Percentiles rank a stretch among this genome's conserved stretches.
Evolutionary conservation across 306 rosid genomes (phyloP).

Genomic region (Acacia acuminata): DNA sequence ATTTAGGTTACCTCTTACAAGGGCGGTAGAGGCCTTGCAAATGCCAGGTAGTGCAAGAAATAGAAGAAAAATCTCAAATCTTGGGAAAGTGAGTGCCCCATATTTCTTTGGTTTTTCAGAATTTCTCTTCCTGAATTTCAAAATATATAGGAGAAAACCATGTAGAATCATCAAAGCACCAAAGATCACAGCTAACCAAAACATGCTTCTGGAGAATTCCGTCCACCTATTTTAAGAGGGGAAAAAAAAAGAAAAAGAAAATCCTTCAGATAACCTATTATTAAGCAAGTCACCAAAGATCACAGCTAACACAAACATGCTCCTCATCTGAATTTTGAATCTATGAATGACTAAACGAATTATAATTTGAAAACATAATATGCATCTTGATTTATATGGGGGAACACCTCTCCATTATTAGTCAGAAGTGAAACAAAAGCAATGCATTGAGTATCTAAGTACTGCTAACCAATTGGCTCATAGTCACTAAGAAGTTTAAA

Average conservation of each 20-base stretch:
- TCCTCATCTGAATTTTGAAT: slow-evolving; percentile 7
- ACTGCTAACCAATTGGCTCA: too few species aligned
- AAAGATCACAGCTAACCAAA: slow-evolving; percentile 76
- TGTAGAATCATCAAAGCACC: slow-evolving; percentile 73
- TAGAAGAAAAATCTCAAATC: slow-evolving; percentile 83
- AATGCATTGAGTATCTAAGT: too few species aligned
- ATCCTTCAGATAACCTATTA: neutral
- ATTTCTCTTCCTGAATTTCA: slow-evolving; percentile 65
- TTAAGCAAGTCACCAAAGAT: neutral
- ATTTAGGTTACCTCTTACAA: slow-evolving; percentile 59
- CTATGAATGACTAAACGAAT: neutral
- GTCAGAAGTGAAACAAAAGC: neutral
- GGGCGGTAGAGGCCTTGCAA: slow-evolving; percentile 66
- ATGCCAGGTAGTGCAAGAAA: slow-evolving; percentile 76
- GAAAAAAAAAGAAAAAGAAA: neutral
- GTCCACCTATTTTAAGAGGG: slow-evolving; percentile 62
- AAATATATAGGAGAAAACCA: slow-evolving; percentile 55
- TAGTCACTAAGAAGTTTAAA: too few species aligned
- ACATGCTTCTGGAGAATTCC: slow-evolving; percentile 70
- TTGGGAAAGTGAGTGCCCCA: slow-evolving; percentile 83
- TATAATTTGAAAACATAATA: neutral
- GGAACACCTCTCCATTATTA: too few species aligned
- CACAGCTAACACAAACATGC: neutral
- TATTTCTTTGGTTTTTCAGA: slow-evolving; percentile 51
- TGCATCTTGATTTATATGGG: neutral